These are phyloP conservation scores for Solanum ossicruentum DNA, from an alignment of 257 asterid genomes.

Conservation along the genomic window DNA sequence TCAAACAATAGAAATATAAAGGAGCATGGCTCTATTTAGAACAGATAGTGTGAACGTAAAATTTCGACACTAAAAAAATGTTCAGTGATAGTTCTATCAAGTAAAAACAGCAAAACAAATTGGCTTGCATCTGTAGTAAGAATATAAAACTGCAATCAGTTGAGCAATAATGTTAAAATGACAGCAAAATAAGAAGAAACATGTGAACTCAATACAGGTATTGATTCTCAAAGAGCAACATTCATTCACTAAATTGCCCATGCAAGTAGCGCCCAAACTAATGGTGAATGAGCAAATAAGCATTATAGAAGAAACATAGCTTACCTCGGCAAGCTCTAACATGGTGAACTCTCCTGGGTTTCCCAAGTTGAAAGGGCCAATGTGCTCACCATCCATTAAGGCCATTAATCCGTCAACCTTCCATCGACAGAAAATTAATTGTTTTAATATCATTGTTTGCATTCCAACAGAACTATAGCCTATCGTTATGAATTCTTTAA, in stretches of 20 bases:
- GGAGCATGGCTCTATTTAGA: neutral
- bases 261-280: neutral
- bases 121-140: neutral
- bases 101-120: neutral
- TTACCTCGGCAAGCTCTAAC: slow-evolving; percentile 43
- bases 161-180: neutral
- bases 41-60: neutral
- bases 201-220: neutral
- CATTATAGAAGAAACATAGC: neutral
- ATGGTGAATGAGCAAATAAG: neutral
- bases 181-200: neutral
- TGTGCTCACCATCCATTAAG: slow-evolving; percentile 39
- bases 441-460: neutral
- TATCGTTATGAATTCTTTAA: neutral
- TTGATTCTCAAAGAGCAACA: neutral
- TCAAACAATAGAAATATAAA: neutral
- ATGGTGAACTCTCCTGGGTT: slow-evolving; percentile 50
- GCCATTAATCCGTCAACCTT: slow-evolving; percentile 42
- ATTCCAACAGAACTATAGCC: neutral
- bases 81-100: neutral
- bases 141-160: neutral
- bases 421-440: neutral
- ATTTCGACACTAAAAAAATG: neutral
- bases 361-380: slow-evolving; percentile 49
- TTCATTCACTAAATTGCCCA: neutral